A percentile compares a stretch with the other conserved stretches of the same genome.
Evolutionary conservation across 2,329 filamentous ascomycete genomes (phyloP).

Genomic region (Nemania sp.): DNA sequence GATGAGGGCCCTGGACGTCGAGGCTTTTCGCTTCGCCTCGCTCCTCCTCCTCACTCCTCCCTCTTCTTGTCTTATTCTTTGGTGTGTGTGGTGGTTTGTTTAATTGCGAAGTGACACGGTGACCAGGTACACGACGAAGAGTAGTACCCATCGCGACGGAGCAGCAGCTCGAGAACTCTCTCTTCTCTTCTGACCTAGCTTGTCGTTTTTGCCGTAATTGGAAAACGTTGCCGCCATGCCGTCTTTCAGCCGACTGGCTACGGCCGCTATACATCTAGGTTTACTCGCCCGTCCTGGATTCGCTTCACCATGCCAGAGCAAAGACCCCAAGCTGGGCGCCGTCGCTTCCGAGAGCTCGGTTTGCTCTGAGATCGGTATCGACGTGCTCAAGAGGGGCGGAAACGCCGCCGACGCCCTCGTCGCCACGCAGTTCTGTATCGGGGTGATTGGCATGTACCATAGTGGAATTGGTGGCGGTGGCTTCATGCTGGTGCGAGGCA

Average conservation of each 20-base stretch:
- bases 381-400: conserved; percentile 61
- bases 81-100: conserved; percentile 9
- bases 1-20: conserved; percentile 9
- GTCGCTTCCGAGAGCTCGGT: conserved; percentile 71
- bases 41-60: neutral
- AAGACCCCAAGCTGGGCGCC: conserved; percentile 53
- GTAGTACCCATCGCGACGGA: neutral
- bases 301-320: conserved; percentile 20
- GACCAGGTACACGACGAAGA: neutral
- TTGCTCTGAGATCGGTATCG: conserved; percentile 70
- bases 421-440: conserved; percentile 74
- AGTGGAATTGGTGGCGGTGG: conserved; percentile 87
- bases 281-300: conserved; percentile 25
- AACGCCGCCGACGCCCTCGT: conserved; percentile 79
- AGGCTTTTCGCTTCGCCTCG: neutral
- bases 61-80: too few relatives aligned
- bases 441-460: conserved; percentile 77
- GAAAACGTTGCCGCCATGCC: conserved; percentile 27
- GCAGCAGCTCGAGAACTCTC: conserved; percentile 1
- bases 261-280: conserved; percentile 30
- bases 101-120: neutral
- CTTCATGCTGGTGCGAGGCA: conserved; percentile 78
- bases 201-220: too few relatives aligned
- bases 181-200: too few relatives aligned
- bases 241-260: conserved; percentile 28